These are phyloP conservation scores for Phanerochaete sordida DNA, from an alignment of 768 basidiomycete species.

Conservation along the genomic window DNA sequence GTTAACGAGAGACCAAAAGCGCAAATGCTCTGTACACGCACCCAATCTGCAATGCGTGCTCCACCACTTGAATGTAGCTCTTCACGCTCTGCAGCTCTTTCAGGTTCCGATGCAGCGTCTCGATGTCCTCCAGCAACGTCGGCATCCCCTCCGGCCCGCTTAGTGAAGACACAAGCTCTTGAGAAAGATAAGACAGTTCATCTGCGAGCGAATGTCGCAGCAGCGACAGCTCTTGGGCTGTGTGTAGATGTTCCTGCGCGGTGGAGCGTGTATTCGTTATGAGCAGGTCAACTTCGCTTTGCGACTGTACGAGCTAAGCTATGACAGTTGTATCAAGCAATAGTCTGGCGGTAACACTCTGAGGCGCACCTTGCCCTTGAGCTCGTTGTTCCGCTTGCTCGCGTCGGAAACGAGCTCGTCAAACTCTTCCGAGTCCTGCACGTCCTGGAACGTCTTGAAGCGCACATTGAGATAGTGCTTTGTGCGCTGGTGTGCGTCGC, in stretches of 20 bases:
- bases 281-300: slow-evolving; percentile 41
- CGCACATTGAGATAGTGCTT: slow-evolving; percentile 40
- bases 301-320: slow-evolving; percentile 59
- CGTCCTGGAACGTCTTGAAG: slow-evolving; percentile 39
- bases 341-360: slow-evolving; percentile 11
- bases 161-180: slow-evolving; percentile 58
- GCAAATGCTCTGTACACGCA: slow-evolving; percentile 28
- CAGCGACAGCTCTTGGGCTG: slow-evolving; percentile 73
- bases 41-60: slow-evolving; percentile 72
- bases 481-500: slow-evolving; percentile 31
- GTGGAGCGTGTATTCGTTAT: slow-evolving; percentile 45
- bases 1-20: background rate
- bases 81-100: slow-evolving; percentile 75
- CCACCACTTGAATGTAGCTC: slow-evolving; percentile 71
- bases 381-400: slow-evolving; percentile 24
- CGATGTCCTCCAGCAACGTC: slow-evolving; percentile 79
- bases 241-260: slow-evolving; percentile 48
- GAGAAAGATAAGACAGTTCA: slow-evolving; percentile 65
- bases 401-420: slow-evolving; percentile 46
- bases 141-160: slow-evolving; percentile 44
- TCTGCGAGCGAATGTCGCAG: slow-evolving; percentile 75
- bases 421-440: slow-evolving; percentile 38
- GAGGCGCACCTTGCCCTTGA: slow-evolving; percentile 26
- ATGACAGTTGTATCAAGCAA: slow-evolving; percentile 36
- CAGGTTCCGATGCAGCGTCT: slow-evolving; percentile 71